A percentile compares a stretch with the other conserved stretches of the same genome.
Evolutionary conservation across 1,284 basidiomycete species (phyloP).

Genomic region (Ganoderma resinaceum): DNA sequence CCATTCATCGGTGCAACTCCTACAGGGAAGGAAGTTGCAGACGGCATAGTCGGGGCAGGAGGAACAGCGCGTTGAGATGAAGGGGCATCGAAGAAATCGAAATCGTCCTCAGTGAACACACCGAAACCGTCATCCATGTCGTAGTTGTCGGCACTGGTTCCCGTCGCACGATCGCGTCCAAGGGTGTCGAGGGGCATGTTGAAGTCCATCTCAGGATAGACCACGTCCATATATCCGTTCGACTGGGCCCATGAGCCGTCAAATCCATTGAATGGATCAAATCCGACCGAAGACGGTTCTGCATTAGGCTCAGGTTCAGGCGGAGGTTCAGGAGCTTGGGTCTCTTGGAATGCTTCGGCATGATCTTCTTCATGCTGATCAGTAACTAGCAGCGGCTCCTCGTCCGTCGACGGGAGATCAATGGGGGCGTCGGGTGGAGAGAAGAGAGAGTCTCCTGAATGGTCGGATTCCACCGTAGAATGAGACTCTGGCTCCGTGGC

Average conservation of each 20-base stretch:
- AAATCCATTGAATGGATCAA: constrained; percentile 36
- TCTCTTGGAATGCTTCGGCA: neutral
- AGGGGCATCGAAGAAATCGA: constrained; percentile 72
- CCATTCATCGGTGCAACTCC: constrained; percentile 36
- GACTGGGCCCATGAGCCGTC: constrained; percentile 50
- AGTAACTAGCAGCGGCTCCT: constrained; percentile 7
- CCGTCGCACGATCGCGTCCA: constrained; percentile 39
- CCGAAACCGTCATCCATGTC: constrained; percentile 62
- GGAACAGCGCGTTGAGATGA: constrained; percentile 20
- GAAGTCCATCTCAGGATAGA: constrained; percentile 48
- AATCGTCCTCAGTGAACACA: constrained; percentile 79
- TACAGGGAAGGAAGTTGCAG: constrained; percentile 17
- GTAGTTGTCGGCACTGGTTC: constrained; percentile 44
- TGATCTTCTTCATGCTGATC: constrained; percentile 7
- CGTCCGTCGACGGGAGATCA: constrained; percentile 28
- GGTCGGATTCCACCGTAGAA: constrained; percentile 25
- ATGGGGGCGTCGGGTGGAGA: constrained; percentile 30
- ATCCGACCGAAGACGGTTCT: constrained; percentile 7
- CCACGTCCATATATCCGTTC: constrained; percentile 50
- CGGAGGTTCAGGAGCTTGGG: neutral
- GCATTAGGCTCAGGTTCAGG: neutral
- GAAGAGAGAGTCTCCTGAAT: constrained; percentile 34
- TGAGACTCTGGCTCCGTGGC: constrained; percentile 21
- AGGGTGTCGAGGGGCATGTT: constrained; percentile 52
- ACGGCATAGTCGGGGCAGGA: constrained; percentile 18